phyloP scores from a whole-genome alignment of 768 basidiomycete species.

The Butyriboletus loyo region DNA sequence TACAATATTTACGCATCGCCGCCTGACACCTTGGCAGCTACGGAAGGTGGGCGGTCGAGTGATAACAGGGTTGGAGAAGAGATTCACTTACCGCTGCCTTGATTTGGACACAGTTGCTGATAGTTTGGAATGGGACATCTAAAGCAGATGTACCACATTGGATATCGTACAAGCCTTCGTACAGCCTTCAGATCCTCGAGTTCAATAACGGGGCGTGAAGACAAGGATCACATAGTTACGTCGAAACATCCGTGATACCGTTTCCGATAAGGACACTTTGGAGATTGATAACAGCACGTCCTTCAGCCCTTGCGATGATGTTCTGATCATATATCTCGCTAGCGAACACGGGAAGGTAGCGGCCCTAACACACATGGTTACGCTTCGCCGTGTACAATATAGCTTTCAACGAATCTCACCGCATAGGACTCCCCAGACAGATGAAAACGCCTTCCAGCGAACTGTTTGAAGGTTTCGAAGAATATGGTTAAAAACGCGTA shows the following conservation, averaged over 20 bases:
- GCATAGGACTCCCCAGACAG: slow-evolving; percentile 74
- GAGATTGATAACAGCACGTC: slow-evolving; percentile 57
- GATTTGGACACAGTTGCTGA: slow-evolving; percentile 43
- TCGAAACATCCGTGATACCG: slow-evolving; percentile 56
- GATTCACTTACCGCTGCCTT: slow-evolving; percentile 48
- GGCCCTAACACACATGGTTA: slow-evolving; percentile 45
- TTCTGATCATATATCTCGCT: slow-evolving; percentile 77
- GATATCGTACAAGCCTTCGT: slow-evolving; percentile 45
- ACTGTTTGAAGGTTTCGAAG: slow-evolving; percentile 75
- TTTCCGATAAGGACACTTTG: slow-evolving; percentile 75
- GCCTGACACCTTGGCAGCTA: slow-evolving; percentile 68
- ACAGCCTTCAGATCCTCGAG: slow-evolving; percentile 27
- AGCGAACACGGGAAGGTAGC: slow-evolving; percentile 73
- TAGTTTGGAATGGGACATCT: slow-evolving; percentile 47
- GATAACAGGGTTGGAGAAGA: neutral
- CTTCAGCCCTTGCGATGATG: slow-evolving; percentile 44
- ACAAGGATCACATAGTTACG: slow-evolving; percentile 30
- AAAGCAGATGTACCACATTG: slow-evolving; percentile 50
- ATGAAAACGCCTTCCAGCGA: slow-evolving; percentile 64
- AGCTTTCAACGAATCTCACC: slow-evolving; percentile 33
- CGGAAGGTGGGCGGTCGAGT: neutral
- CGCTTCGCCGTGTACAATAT: neutral
- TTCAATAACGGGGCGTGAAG: neutral
- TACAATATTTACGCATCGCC: slow-evolving; percentile 54
- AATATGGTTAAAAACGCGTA: slow-evolving; percentile 76